Conservation (phyloP, 305 asterid species). For the Solanum aculeatissimum region DNA sequence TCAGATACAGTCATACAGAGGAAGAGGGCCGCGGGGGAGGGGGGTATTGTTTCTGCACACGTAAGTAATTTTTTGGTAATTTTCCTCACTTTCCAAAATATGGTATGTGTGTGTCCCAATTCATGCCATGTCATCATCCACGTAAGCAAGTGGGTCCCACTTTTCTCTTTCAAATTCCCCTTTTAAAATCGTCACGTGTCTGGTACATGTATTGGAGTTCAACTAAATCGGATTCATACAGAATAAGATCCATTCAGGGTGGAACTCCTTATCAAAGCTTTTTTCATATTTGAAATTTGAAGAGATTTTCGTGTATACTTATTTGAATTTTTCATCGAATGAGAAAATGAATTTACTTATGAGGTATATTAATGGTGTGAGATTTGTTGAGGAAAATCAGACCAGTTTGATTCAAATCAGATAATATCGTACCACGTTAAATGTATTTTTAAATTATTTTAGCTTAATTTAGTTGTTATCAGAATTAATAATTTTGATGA, state of each 20-base stretch:
- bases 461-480: accelerated
- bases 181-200: not conserved
- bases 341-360: not conserved
- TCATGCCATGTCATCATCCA: not conserved
- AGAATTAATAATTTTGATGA: not conserved
- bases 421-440: not conserved
- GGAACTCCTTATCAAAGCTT: not conserved
- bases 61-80: not conserved
- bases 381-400: not conserved
- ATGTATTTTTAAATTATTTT: not conserved
- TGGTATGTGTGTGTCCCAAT: not conserved
- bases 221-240: not conserved
- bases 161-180: not conserved
- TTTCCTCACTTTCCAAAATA: not conserved
- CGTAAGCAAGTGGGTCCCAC: not conserved
- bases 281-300: not conserved
- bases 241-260: not conserved
- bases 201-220: not conserved
- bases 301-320: not conserved
- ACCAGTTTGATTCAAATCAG: not conserved
- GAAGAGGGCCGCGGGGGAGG: not conserved
- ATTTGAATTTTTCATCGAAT: no score
- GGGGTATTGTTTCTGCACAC: not conserved
- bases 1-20: not conserved
- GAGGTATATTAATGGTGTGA: not conserved